phyloP scores from a whole-genome alignment of 306 rosid species.

The Gastrolobium bilobum region DNA sequence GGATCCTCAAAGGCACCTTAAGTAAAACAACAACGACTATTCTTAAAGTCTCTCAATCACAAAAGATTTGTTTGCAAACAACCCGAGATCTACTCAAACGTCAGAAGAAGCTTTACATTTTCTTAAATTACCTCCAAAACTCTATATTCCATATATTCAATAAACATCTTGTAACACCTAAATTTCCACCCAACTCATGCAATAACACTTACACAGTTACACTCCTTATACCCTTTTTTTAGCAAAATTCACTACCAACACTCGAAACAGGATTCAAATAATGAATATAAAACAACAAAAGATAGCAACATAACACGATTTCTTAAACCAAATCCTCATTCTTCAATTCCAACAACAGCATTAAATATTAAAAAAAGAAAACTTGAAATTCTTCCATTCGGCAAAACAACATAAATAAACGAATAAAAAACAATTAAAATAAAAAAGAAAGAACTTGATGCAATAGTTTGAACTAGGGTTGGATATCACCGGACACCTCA shows the following conservation, averaged over 20 bases:
- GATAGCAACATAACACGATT: neutral
- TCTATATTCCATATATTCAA: constrained; percentile 29
- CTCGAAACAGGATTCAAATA: constrained; percentile 13
- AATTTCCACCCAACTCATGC: neutral
- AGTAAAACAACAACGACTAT: neutral
- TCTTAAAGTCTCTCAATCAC: constrained; percentile 17
- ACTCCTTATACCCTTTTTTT: neutral
- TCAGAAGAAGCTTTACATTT: neutral
- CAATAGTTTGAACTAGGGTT: constrained; percentile 54
- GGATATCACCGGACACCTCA: constrained; percentile 99
- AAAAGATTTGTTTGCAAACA: neutral
- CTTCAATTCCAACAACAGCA: constrained; percentile 25
- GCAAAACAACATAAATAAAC: constrained; percentile 4
- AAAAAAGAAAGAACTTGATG: constrained; percentile 15
- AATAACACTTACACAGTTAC: neutral
- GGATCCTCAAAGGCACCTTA: constrained; percentile 21
- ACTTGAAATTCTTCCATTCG: constrained; percentile 15
- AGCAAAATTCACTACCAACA: neutral
- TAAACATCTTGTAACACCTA: neutral
- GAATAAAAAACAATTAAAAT: constrained; percentile 16
- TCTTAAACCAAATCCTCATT: constrained; percentile 1
- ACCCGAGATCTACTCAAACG: constrained; percentile 9
- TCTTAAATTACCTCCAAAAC: constrained; percentile 17
- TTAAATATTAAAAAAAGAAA: neutral
- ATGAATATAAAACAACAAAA: neutral